These are phyloP conservation scores for Psilocybe sp. DNA, from an alignment of 768 basidiomycete genomes.

Conservation along the genomic window DNA sequence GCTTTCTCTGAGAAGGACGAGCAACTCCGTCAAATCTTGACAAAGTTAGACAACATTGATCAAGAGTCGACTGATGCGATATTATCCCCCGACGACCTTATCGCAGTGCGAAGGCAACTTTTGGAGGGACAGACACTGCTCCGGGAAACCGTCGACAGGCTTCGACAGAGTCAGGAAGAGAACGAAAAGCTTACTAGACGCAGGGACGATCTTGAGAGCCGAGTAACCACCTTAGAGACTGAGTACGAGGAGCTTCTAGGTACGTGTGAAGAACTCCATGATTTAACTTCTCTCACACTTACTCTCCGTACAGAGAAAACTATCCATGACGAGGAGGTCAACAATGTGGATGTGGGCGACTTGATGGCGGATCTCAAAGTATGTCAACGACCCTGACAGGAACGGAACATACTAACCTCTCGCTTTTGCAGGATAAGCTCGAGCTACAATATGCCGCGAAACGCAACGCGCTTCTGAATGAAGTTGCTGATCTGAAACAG, in stretches of 20 bases:
- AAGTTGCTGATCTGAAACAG: conserved; percentile 83
- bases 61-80: conserved; percentile 42
- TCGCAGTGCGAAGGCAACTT: conserved; percentile 81
- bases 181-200: conserved; percentile 79
- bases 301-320: conserved; percentile 69
- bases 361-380: conserved; percentile 92
- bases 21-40: conserved; percentile 78
- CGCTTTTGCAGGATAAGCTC: conserved; percentile 72
- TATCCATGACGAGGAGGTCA: conserved; percentile 84
- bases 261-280: conserved; percentile 32
- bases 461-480: conserved; percentile 83
- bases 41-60: conserved; percentile 83
- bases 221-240: conserved; percentile 77
- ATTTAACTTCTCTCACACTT: not conserved
- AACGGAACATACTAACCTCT: conserved; percentile 10
- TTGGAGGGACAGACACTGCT: conserved; percentile 84
- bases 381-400: conserved; percentile 8
- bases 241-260: conserved; percentile 98
- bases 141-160: conserved; percentile 85
- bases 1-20: conserved; percentile 95
- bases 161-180: conserved; percentile 90
- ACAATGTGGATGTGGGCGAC: conserved; percentile 77
- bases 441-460: conserved; percentile 92
- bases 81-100: conserved; percentile 74
- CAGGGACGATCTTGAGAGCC: conserved; percentile 83